Evolutionary conservation across 2,329 filamentous ascomycete genomes (phyloP), one percentile per base, ranked within the genome.

Genomic region (Colletotrichum plurivorum): DNA sequence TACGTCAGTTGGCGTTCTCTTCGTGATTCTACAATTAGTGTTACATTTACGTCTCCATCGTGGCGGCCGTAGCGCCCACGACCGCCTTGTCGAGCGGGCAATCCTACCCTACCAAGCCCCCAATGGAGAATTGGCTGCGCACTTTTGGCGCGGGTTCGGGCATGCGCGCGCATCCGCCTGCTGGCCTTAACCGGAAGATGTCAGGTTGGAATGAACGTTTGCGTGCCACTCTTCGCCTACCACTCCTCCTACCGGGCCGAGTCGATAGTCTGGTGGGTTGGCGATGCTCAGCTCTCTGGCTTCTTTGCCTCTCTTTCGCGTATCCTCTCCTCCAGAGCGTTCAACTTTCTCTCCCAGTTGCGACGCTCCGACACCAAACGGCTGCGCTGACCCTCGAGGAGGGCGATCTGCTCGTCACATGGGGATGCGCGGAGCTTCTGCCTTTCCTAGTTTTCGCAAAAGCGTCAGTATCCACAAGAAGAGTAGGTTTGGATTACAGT

Each of bases 371-470:
- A 75, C 36, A 83, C 63, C 43, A 87, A 75, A 20, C 76, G 73
- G 31, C 76, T 74, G 68, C 80, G 82, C 63, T 84, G 84, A 22
- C 75, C 76, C 71, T 86, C 79, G 56, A 87, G 80, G 15, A 78
- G 77, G 56, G 78, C 76, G 69, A 87, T 83, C 71, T 86, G 84
- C 31, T 86, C 83, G 45, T 80, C 80, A 43, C 79, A 71, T 0
- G 81, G 76, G 2, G 80, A 78, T 51, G 81, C 77, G 43, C 81
- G 75, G 70, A 86, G 81, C 57, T 76, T 71, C 48, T 73, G 72
- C 63, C 76, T 77, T 61, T 79, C 76, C 77, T 80, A 53, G n/a
- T 48, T 25, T 25, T 25, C 18, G 31, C 39, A 16, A 39, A 27
- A 5, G 18, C 18, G 18, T 52, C 20, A 53, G 16, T n/a, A 15